Evolutionary conservation across 495 filamentous ascomycete genomes (phyloP).

Genomic region (Cryomyces antarcticus): DNA sequence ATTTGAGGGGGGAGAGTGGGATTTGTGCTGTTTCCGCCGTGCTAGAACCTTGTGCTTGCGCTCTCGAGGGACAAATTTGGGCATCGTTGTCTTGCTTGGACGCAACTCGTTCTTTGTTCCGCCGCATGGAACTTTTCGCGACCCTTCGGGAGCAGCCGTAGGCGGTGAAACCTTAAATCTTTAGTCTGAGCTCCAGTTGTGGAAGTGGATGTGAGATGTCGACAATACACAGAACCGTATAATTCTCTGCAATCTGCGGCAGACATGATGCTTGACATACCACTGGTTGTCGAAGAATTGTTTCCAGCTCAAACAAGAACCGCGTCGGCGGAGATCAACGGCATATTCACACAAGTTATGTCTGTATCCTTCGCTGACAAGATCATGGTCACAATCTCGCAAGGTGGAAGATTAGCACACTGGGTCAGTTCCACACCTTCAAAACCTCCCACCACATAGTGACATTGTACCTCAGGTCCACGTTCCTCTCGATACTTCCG

Average conservation of each 20-base stretch:
- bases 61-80: conserved; percentile 58
- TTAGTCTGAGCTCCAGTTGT: no score
- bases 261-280: no score
- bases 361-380: conserved; percentile 67
- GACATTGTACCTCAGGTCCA: conserved; percentile 43
- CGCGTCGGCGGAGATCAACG: conserved; percentile 40
- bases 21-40: conserved; percentile 28
- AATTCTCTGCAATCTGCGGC: no score
- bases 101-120: no score
- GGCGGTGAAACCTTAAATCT: no score
- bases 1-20: conserved; percentile 11
- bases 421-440: conserved; percentile 37
- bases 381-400: conserved; percentile 76
- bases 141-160: no score
- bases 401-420: conserved; percentile 69
- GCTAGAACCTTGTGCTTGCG: conserved; percentile 54
- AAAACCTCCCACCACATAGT: neutral
- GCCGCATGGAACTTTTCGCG: no score
- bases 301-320: conserved; percentile 65
- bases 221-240: no score
- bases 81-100: conserved; percentile 29
- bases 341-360: conserved; percentile 49
- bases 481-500: conserved; percentile 52
- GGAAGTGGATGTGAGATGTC: no score
- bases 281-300: no score